phyloP scores from a whole-genome alignment of 352 stramenopile genomes.

The Phytophthora melonis region DNA sequence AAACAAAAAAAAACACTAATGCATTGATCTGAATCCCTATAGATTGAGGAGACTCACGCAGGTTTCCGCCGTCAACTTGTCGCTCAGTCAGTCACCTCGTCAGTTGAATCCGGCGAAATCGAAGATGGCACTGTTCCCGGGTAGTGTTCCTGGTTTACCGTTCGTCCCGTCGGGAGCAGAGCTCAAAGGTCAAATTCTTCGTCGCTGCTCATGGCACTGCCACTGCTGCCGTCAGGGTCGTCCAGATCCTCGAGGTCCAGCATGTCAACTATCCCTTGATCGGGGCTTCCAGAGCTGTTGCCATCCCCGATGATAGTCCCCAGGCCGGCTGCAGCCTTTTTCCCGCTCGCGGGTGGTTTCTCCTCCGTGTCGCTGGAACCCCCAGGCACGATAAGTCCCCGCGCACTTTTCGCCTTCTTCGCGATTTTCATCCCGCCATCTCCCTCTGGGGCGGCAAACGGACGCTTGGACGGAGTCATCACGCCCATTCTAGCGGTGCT shows the following conservation, averaged over 20 bases:
- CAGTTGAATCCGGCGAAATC: constrained; percentile 43
- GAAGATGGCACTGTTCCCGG: constrained; percentile 30
- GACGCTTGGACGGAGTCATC: constrained; percentile 26
- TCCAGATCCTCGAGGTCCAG: constrained; percentile 32
- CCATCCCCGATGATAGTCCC: constrained; percentile 9
- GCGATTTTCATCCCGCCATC: constrained; percentile 14
- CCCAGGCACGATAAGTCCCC: constrained; percentile 10
- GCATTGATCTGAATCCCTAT: constrained; percentile 7
- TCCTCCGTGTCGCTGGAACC: constrained; percentile 16
- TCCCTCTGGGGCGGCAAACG: constrained; percentile 9
- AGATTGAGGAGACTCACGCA: constrained; percentile 34
- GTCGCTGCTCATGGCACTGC: constrained; percentile 31
- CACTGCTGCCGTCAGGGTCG: constrained; percentile 9
- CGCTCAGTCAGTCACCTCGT: constrained; percentile 32
- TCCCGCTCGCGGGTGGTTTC: constrained; percentile 11
- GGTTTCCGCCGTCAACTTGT: constrained; percentile 32
- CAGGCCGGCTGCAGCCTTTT: not conserved
- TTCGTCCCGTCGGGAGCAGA: not conserved
- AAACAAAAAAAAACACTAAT: not conserved
- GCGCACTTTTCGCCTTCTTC: constrained; percentile 31
- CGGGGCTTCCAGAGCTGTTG: constrained; percentile 18
- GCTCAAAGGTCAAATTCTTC: constrained; percentile 30
- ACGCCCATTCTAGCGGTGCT: constrained; percentile 1
- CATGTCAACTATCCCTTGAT: constrained; percentile 26
- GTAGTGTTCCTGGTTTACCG: constrained; percentile 3